These are phyloP conservation scores for Sphagnurus paluster DNA, from an alignment of 1,284 basidiomycete genomes.

Conservation along the genomic window DNA sequence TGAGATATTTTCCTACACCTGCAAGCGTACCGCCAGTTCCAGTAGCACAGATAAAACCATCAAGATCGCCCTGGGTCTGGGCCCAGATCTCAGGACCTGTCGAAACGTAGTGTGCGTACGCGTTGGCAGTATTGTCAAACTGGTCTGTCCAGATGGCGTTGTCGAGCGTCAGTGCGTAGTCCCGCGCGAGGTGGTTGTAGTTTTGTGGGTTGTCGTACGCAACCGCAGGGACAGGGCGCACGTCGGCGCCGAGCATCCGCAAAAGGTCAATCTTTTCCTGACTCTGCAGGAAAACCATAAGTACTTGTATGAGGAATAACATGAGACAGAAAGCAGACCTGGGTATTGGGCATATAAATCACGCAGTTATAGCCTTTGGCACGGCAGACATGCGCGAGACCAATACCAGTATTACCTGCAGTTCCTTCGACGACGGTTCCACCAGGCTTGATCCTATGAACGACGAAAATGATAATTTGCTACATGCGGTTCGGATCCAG, in stretches of 20 bases:
- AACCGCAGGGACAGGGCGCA: constrained; percentile 94
- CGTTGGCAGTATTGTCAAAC: constrained; percentile 94
- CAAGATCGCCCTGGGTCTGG: constrained; percentile 79
- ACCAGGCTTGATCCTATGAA: constrained; percentile 79
- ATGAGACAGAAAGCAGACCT: constrained; percentile 46
- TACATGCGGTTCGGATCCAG: constrained; percentile 3
- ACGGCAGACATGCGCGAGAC: constrained; percentile 93
- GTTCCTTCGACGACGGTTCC: constrained; percentile 98
- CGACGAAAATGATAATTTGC: constrained; percentile 6
- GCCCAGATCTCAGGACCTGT: constrained; percentile 98
- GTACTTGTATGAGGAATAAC: not conserved
- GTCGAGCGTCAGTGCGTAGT: constrained; percentile 79
- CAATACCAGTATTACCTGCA: constrained; percentile 98
- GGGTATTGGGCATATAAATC: constrained; percentile 99
- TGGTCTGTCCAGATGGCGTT: constrained; percentile 99
- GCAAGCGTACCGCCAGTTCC: constrained; percentile 97
- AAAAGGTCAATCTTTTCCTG: constrained; percentile 99
- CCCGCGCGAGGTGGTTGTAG: constrained; percentile 98
- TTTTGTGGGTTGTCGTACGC: constrained; percentile 95
- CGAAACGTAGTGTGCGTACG: constrained; percentile 84
- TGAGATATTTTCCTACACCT: constrained; percentile 83
- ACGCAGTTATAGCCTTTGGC: constrained; percentile 95
- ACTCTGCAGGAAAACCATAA: constrained; percentile 48
- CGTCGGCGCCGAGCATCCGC: constrained; percentile 96
- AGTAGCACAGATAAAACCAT: constrained; percentile 92